A percentile compares a stretch with the other conserved stretches of the same genome.
These are phyloP conservation scores for Diaporthe helianthi DNA, from an alignment of 2,329 filamentous ascomycete genomes.

Conservation along the genomic window DNA sequence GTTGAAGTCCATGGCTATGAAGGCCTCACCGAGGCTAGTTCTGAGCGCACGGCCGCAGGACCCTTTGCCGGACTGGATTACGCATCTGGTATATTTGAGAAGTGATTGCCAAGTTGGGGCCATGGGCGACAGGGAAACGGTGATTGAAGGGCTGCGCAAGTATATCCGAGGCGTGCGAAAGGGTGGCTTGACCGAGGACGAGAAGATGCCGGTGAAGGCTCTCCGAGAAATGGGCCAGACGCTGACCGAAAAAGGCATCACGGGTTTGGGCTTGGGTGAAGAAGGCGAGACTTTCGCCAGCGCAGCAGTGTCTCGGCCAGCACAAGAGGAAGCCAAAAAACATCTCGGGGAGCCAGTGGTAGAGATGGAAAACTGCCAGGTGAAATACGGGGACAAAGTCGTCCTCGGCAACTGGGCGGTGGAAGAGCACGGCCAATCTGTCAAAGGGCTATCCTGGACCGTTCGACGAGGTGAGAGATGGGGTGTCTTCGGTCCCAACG, in stretches of 20 bases:
- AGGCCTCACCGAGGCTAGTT: constrained; percentile 73
- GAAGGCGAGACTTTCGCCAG: constrained; percentile 35
- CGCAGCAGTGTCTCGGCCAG: constrained; percentile 8
- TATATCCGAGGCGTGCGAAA: constrained; percentile 56
- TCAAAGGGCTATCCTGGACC: constrained; percentile 79
- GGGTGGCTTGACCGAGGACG: constrained; percentile 54
- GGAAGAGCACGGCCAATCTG: constrained; percentile 53
- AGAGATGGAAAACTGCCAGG: constrained; percentile 84
- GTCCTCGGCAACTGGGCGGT: constrained; percentile 84
- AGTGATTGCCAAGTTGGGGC: constrained; percentile 69
- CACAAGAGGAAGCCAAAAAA: constrained; percentile 4
- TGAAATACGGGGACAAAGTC: constrained; percentile 79
- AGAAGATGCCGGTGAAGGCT: constrained; percentile 55
- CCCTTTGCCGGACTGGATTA: constrained; percentile 87
- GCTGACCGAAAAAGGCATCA: constrained; percentile 50
- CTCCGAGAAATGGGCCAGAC: constrained; percentile 58
- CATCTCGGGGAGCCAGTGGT: constrained; percentile 73
- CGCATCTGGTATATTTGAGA: constrained; percentile 77
- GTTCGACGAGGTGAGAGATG: constrained; percentile 85
- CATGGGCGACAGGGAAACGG: constrained; percentile 69
- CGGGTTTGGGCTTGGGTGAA: constrained; percentile 47
- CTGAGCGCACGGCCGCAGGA: constrained; percentile 86
- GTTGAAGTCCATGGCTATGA: constrained; percentile 71
- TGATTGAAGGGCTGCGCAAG: constrained; percentile 61
- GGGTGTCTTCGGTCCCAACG: constrained; percentile 93